A percentile compares a stretch with the other conserved stretches of the same genome.
Conservation (phyloP, 2,329 filamentous ascomycete species). For the Fusarium nelsonii region DNA sequence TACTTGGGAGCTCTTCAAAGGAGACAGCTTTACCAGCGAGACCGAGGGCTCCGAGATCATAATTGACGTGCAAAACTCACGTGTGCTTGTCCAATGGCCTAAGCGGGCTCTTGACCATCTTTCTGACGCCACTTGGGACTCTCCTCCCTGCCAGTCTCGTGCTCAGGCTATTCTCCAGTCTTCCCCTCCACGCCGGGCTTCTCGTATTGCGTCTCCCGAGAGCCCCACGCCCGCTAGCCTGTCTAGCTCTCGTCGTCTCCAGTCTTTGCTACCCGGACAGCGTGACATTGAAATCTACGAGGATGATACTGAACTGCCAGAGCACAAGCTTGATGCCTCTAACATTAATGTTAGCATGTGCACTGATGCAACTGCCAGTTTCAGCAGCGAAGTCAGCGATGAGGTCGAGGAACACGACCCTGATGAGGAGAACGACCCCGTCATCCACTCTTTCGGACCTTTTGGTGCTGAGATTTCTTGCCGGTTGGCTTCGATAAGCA, state of each 20-base stretch:
- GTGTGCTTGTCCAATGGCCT: constrained; percentile 92
- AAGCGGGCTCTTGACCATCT: constrained; percentile 65
- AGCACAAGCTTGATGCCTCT: constrained; percentile 42
- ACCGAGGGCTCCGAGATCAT: constrained; percentile 91
- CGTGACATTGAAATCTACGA: constrained; percentile 77
- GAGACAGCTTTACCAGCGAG: constrained; percentile 89
- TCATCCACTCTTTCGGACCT: constrained; percentile 91
- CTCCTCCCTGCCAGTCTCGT: constrained; percentile 60
- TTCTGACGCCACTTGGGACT: constrained; percentile 79
- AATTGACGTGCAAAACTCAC: constrained; percentile 92
- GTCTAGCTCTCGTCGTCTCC: constrained; percentile 59
- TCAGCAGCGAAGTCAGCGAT: constrained; percentile 67
- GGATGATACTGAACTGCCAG: constrained; percentile 73
- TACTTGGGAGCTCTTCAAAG: constrained; percentile 87
- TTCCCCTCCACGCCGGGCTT: constrained; percentile 68
- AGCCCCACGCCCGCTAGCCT: constrained; percentile 70
- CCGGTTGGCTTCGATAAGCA: constrained; percentile 81
- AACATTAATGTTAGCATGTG: constrained; percentile 60
- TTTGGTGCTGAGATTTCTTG: constrained; percentile 88
- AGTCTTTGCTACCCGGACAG: constrained; percentile 58
- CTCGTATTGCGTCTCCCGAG: constrained; percentile 78
- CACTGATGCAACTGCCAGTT: constrained; percentile 65
- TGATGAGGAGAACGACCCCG: constrained; percentile 94
- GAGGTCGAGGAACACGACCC: constrained; percentile 75
- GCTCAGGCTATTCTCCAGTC: constrained; percentile 64